Evolutionary conservation across 176 grass and related monocot species (phyloP), one percentile per base, ranked within the genome.

Genomic region (Zoysia pacifica): DNA sequence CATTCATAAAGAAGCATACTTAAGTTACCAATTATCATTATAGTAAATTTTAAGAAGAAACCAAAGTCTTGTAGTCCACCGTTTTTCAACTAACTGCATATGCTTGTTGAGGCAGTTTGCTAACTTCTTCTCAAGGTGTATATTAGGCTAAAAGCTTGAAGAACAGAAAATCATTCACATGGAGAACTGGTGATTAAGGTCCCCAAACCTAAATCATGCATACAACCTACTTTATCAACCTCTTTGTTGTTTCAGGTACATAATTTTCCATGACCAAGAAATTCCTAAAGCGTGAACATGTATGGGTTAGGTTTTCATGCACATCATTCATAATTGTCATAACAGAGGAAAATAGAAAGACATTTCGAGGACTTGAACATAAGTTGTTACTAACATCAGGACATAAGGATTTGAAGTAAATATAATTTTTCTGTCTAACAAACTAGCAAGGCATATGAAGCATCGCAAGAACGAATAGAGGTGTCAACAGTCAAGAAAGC

Each of bases 1-100:
- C 44, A 80, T 20, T 41, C 0, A 39, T 61, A 86, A 48, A 70
- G 65, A 20, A 70, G 4, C 3, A 9, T 62, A 75, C 64, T 86
- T 61, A 39, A 72, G 45, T 7, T 47, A 28, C 8, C 8, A 47
- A 47, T 47, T 7, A 47, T 80, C 60, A 28, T 74, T 35, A 74
- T 68, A 75, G 51, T 62, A 80, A 61, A 43, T n/a, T 69, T 13
- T 44, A 59, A 59, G 1, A 20, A 76, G 82, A 16, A 47, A 69
- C 18, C 38, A 36, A 59, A 69, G 41, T 81, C 6, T 6, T 44
- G 5, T 0, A 46, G 39, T 52, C 48, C 10, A 73, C 18, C n/a
- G n/a, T 60, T 86, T 51, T 74, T 80, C 15, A 81, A 58, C 75
- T 74, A 80, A 74, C 18, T 62, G 18, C 36, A 51, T 43, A 42